phyloP scores from a whole-genome alignment of 352 stramenopile genomes.

The Phytophthora aleatoria region DNA sequence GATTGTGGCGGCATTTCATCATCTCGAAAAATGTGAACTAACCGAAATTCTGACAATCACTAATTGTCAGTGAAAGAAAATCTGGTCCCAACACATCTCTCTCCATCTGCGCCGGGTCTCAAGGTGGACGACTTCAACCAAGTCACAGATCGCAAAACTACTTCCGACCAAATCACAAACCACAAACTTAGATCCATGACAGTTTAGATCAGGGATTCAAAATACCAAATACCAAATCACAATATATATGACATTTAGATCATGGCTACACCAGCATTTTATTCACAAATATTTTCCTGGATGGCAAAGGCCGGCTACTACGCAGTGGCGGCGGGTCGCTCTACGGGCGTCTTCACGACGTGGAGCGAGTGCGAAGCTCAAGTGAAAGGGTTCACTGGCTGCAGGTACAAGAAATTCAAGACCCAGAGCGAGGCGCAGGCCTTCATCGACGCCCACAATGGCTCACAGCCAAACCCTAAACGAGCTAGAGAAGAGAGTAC shows the following conservation, averaged over 20 bases:
- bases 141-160: too few species aligned
- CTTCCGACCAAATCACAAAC: background rate
- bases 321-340: conserved; percentile 61
- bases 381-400: conserved; percentile 59
- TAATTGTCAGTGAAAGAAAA: too few species aligned
- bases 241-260: background rate
- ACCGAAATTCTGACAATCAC: background rate
- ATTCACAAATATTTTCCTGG: background rate
- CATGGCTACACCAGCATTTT: background rate
- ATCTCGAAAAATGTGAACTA: background rate
- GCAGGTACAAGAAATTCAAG: conserved; percentile 73
- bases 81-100: too few species aligned
- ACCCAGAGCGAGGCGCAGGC: conserved; percentile 48
- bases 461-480: conserved; percentile 5
- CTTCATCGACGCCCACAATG: conserved; percentile 41
- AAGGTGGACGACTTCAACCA: too few species aligned
- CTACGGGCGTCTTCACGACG: conserved; percentile 55
- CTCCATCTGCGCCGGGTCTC: too few species aligned
- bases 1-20: background rate
- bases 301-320: conserved; percentile 54
- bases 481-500: conserved; percentile 19
- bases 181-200: background rate
- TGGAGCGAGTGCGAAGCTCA: conserved; percentile 56
- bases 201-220: too few species aligned
- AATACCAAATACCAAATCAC: background rate